Base-by-base conservation (phyloP, 768 basidiomycete genomes). In the Pleurotus djamor region DNA sequence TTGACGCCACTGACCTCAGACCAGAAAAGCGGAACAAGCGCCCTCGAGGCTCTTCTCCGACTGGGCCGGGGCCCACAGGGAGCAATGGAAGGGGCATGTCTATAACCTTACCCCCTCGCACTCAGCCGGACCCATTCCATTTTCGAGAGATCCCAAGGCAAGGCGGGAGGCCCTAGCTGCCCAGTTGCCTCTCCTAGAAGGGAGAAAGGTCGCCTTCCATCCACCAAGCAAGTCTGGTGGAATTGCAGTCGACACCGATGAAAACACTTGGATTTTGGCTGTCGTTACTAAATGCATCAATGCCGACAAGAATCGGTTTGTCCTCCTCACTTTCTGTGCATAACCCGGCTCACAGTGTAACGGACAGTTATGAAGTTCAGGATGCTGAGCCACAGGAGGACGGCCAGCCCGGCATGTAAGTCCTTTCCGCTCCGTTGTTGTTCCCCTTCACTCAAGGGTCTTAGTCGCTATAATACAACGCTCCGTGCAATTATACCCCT, bases 341-440 rank as follows among this genome's bases (percentile, higher is more conserved):
- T 33, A 14, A n/a, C 12, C 33, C 33, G 9, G 16, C 13, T 21
- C 10, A 45, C 33, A 9, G 10, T 32, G 33, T 44, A 8, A 50
- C 59, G 48, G 60, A 58, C 60, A 93, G 90, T 62, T 94, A 94
- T 63, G 91, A 92, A 70, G 92, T 94, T 0, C 89, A 91, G 71
- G 92, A 94, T 67, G 86, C 83, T 41, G 92, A 94, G 63, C 88
- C 89, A 16, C 88, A 91, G 70, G 91, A 92, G 68, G 88, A 91
- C 57, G 88, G 90, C 7, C 81, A 88, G 63, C 86, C 88, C 17
- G 89, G 88, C 66, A 75, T 73, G 80, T 83, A 71, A 66, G 80
- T 28, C 21, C 66, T 4, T 36, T 37, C 41, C 36, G 35, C 47
- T 33, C 33, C 32, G 54, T 4, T 54, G 28, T 5, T 21, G 12